A percentile compares a stretch with the other conserved stretches of the same genome.
phyloP scores from a whole-genome alignment of 1,284 basidiomycete species.

The Neolentinus lepideus region DNA sequence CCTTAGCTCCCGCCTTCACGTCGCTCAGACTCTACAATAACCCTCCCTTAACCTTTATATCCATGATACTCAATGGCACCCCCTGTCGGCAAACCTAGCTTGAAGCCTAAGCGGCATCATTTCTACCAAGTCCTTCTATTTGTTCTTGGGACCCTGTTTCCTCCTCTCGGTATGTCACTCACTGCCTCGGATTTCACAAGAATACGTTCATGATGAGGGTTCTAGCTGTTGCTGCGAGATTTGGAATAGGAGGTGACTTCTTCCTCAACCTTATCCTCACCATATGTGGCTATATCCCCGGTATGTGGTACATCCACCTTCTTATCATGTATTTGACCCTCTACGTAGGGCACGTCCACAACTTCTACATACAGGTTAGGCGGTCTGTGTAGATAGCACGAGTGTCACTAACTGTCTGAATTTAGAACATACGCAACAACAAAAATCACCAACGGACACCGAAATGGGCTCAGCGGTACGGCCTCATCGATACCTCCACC shows the following conservation, averaged over 20 bases:
- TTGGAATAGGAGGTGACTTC: constrained; percentile 90
- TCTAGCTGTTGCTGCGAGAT: constrained; percentile 87
- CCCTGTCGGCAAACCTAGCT: constrained; percentile 42
- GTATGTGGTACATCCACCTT: constrained; percentile 32
- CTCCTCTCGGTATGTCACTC: constrained; percentile 71
- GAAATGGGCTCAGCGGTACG: constrained; percentile 89
- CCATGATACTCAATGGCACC: background rate
- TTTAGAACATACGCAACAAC: constrained; percentile 91
- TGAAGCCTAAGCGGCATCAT: constrained; percentile 72
- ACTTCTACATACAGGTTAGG: constrained; percentile 84
- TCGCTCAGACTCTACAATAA: background rate
- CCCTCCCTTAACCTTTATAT: background rate
- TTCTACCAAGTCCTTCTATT: constrained; percentile 81
- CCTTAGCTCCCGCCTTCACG: background rate
- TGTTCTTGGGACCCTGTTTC: constrained; percentile 77
- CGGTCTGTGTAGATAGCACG: background rate
- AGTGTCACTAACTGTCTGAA: background rate
- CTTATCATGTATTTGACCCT: background rate
- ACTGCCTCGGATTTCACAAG: background rate
- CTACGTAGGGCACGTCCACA: constrained; percentile 69
- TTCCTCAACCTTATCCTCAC: constrained; percentile 89
- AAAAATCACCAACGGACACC: constrained; percentile 87
- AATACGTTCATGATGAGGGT: background rate
- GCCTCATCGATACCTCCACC: constrained; percentile 75
- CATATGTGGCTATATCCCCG: constrained; percentile 86